Conservation (phyloP, 805 yeast genomes). For the Starmerella bombi region DNA sequence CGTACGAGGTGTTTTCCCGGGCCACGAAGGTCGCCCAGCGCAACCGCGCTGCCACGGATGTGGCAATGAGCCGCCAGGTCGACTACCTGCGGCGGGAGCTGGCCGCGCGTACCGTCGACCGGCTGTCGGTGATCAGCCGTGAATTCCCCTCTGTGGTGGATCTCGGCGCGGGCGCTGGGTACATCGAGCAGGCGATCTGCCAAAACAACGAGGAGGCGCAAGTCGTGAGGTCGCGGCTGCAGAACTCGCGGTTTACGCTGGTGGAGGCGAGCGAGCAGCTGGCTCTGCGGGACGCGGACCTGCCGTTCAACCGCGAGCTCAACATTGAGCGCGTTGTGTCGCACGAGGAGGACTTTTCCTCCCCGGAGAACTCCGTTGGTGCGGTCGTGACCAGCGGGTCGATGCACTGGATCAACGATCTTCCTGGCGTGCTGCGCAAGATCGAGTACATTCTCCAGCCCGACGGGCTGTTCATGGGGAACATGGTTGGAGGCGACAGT, state of each 20-base stretch:
- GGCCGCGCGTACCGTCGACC: slow-evolving; percentile 57
- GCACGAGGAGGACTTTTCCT: slow-evolving; percentile 46
- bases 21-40: slow-evolving; percentile 49
- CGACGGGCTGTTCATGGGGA: slow-evolving; percentile 71
- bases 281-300: slow-evolving; percentile 40
- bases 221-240: slow-evolving; percentile 39
- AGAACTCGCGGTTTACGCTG: slow-evolving; percentile 40
- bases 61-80: slow-evolving; percentile 39
- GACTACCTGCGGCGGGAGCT: slow-evolving; percentile 68
- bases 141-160: slow-evolving; percentile 50
- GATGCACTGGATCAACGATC: slow-evolving; percentile 75
- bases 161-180: slow-evolving; percentile 63
- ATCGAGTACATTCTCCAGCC: slow-evolving; percentile 52
- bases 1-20: slow-evolving; percentile 49
- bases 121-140: slow-evolving; percentile 59
- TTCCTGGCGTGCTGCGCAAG: slow-evolving; percentile 49
- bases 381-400: slow-evolving; percentile 62
- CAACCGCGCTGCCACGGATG: slow-evolving; percentile 36
- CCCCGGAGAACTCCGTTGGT: slow-evolving; percentile 38
- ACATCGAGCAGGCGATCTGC: slow-evolving; percentile 34
- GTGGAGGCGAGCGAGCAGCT: slow-evolving; percentile 47
- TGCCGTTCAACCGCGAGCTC: slow-evolving; percentile 33
- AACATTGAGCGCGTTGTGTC: slow-evolving; percentile 39
- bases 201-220: slow-evolving; percentile 37
- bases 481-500: slow-evolving; percentile 75